phyloP scores from a whole-genome alignment of 2,329 filamentous ascomycete genomes.

The Diaporthe australafricana region DNA sequence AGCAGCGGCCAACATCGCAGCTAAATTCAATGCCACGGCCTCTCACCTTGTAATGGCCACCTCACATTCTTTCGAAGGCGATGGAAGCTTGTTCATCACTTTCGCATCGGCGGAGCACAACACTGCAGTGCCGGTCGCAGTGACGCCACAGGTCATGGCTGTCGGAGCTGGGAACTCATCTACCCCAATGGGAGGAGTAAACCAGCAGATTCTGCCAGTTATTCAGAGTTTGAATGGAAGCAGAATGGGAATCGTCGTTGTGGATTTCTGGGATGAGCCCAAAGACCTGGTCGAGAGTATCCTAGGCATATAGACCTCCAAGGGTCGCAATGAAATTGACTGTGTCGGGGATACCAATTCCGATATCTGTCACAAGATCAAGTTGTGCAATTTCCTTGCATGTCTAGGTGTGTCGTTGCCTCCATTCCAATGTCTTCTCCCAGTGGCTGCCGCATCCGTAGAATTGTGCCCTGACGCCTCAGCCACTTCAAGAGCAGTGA shows the following conservation, averaged over 20 bases:
- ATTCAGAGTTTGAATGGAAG: slow-evolving; percentile 52
- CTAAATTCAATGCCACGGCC: slow-evolving; percentile 57
- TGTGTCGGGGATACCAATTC: background rate
- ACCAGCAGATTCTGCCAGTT: slow-evolving; percentile 53
- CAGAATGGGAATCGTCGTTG: slow-evolving; percentile 62
- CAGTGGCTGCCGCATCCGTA: background rate
- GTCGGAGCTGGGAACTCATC: slow-evolving; percentile 52
- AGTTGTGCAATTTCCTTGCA: background rate
- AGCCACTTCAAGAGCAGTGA: background rate
- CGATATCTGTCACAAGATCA: background rate
- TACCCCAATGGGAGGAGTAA: slow-evolving; percentile 56
- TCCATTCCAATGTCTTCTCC: background rate
- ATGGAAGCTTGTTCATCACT: slow-evolving; percentile 56
- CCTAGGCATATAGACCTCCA: slow-evolving; percentile 42
- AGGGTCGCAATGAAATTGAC: background rate
- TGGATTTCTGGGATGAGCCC: slow-evolving; percentile 62
- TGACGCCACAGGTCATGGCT: slow-evolving; percentile 58
- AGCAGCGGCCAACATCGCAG: slow-evolving; percentile 52
- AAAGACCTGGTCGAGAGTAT: slow-evolving; percentile 53
- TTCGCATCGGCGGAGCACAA: slow-evolving; percentile 59
- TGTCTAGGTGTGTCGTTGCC: background rate
- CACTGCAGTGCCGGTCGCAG: slow-evolving; percentile 47
- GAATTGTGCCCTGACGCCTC: background rate
- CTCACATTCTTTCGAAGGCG: slow-evolving; percentile 39
- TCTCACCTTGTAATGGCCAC: slow-evolving; percentile 54